Conservation (phyloP, 129 eudicot genomes). For the Tagetes erecta region DNA sequence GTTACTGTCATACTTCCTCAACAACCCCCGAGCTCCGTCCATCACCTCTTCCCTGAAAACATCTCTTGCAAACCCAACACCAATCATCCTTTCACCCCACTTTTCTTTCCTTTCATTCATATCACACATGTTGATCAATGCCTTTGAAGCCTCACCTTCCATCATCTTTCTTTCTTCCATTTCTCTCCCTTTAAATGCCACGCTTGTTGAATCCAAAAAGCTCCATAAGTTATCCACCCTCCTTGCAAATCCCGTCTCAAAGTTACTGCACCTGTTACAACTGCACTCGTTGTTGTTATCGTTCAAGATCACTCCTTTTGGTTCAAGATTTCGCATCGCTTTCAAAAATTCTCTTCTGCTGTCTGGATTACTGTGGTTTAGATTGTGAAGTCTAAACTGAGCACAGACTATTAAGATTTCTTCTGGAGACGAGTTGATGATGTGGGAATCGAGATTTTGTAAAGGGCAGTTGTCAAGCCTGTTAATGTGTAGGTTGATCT, state of each 20-base stretch:
- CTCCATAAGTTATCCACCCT: constrained; percentile 69
- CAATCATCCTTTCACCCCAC: constrained; percentile 72
- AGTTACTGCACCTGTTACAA: constrained; percentile 60
- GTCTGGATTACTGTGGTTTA: constrained; percentile 60
- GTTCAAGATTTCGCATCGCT: constrained; percentile 49
- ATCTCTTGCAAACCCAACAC: constrained; percentile 50
- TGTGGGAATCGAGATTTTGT: constrained; percentile 48
- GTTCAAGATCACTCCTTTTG: constrained; percentile 64
- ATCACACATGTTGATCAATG: constrained; percentile 47
- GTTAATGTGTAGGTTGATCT: constrained; percentile 72
- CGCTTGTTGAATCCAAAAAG: constrained; percentile 76
- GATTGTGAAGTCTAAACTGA: constrained; percentile 70
- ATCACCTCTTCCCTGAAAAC: constrained; percentile 65
- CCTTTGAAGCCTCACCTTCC: constrained; percentile 86
- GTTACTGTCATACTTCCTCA: constrained; percentile 74
- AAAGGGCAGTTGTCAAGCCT: constrained; percentile 47
- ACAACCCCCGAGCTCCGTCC: constrained; percentile 67
- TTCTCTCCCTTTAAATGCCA: constrained; percentile 80
- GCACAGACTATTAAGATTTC: constrained; percentile 69
- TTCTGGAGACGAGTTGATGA: constrained; percentile 49
- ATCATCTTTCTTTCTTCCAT: constrained; percentile 81
- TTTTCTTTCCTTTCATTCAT: constrained; percentile 75
- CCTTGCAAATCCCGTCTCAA: constrained; percentile 58
- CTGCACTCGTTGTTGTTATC: constrained; percentile 76
- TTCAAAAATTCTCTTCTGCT: constrained; percentile 60